Evolutionary conservation across 2,329 filamentous ascomycete genomes (phyloP).

Genomic region (Verticillium zaregamsianum): DNA sequence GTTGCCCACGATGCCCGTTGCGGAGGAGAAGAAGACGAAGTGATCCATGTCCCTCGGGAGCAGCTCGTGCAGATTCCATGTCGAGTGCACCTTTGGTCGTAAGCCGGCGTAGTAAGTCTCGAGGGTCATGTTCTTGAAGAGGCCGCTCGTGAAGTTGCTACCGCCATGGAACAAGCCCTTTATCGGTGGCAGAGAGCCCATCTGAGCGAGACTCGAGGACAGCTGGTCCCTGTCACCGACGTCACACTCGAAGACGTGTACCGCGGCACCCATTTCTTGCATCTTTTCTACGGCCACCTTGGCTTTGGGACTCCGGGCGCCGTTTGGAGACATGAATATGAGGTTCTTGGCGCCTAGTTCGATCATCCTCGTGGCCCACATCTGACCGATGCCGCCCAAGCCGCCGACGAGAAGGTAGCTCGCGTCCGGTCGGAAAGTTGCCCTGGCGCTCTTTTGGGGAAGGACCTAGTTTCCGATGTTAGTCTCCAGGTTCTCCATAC

Average conservation of each 20-base stretch:
- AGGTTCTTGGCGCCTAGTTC: conserved; percentile 21
- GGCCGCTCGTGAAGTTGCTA: conserved; percentile 16
- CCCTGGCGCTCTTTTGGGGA: background rate
- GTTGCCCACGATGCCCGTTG: conserved; percentile 21
- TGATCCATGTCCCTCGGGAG: conserved; percentile 27
- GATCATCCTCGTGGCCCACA: conserved; percentile 18
- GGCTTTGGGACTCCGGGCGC: conserved; percentile 12
- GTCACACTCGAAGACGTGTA: conserved; percentile 8
- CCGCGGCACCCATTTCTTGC: conserved; percentile 1
- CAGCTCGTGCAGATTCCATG: conserved; percentile 22
- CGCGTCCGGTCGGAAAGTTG: conserved; percentile 8
- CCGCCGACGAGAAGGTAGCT: conserved; percentile 12
- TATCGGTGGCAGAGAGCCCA: conserved; percentile 6
- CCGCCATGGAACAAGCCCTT: conserved; percentile 12
- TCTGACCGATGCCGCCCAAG: conserved; percentile 20
- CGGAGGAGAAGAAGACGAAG: conserved; percentile 29
- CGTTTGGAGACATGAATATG: conserved; percentile 23
- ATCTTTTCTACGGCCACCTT: conserved; percentile 13
- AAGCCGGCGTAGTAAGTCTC: conserved; percentile 8
- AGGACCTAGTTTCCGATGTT: conserved; percentile 1
- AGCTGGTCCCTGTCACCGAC: background rate
- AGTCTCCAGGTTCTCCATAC: conserved; percentile 3
- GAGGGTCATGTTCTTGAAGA: background rate
- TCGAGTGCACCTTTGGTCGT: conserved; percentile 29
- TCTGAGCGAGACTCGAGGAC: background rate